phyloP scores from a whole-genome alignment of 1,139 yeast species.

The Scheffersomyces quercinus region DNA sequence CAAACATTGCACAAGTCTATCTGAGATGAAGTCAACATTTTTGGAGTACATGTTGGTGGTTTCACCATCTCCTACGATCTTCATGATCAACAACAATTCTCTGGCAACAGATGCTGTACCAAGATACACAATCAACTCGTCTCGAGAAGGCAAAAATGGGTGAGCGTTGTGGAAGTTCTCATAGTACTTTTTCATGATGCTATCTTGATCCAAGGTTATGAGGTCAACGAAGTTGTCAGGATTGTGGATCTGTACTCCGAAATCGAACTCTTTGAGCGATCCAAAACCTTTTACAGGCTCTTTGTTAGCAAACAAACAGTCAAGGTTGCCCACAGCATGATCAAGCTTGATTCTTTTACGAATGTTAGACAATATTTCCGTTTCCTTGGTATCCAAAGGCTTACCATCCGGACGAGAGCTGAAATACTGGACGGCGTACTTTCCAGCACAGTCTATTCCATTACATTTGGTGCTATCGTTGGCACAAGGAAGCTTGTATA shows the following conservation, averaged over 20 bases:
- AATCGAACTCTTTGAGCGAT: slow-evolving; percentile 3
- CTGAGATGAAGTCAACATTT: slow-evolving; percentile 29
- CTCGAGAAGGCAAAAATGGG: slow-evolving; percentile 44
- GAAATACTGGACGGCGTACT: slow-evolving; percentile 1
- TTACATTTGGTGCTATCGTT: slow-evolving; percentile 2
- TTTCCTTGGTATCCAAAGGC: not conserved
- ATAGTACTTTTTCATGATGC: slow-evolving; percentile 38
- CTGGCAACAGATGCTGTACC: slow-evolving; percentile 27
- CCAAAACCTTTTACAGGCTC: slow-evolving; percentile 1
- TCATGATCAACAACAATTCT: slow-evolving; percentile 46
- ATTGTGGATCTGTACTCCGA: slow-evolving; percentile 3
- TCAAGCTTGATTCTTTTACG: slow-evolving; percentile 10
- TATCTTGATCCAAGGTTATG: slow-evolving; percentile 9
- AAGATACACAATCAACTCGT: slow-evolving; percentile 31
- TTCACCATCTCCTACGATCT: slow-evolving; percentile 48
- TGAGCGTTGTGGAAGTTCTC: slow-evolving; percentile 39
- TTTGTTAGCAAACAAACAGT: slow-evolving; percentile 7
- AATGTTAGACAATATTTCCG: slow-evolving; percentile 3
- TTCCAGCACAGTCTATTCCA: not conserved
- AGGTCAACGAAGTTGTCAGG: slow-evolving; percentile 3
- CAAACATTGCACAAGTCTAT: slow-evolving; percentile 33
- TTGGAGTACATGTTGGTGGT: slow-evolving; percentile 33
- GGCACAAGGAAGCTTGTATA: slow-evolving; percentile 4
- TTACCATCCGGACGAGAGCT: slow-evolving; percentile 2
- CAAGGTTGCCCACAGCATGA: slow-evolving; percentile 8